These are phyloP conservation scores for Plasmodium ovale DNA, from an alignment of 169 alveolate species.

Conservation along the genomic window DNA sequence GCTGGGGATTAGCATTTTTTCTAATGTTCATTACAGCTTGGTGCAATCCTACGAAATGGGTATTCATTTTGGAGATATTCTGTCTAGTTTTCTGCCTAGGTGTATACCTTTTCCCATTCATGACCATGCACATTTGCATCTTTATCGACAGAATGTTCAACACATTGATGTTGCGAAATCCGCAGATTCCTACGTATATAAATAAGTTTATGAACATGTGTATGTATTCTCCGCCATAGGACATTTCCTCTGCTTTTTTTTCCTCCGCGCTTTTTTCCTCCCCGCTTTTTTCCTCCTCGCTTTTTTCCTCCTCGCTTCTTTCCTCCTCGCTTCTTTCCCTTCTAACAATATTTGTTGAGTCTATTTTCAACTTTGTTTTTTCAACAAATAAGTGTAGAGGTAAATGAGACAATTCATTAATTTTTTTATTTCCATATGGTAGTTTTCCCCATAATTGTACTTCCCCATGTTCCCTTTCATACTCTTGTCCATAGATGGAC, in stretches of 20 bases:
- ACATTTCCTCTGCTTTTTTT: neutral
- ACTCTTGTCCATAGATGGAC: no score
- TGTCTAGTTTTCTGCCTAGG: neutral
- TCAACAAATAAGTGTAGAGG: conserved; percentile 50
- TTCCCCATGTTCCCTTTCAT: neutral
- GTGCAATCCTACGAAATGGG: neutral
- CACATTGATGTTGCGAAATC: neutral
- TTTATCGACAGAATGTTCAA: conserved; percentile 7
- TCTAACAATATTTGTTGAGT: conserved; percentile 22
- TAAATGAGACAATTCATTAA: conserved; percentile 54
- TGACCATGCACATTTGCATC: conserved; percentile 23
- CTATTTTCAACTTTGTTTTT: conserved; percentile 35
- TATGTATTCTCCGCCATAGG: conserved; percentile 20
- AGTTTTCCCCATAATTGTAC: neutral
- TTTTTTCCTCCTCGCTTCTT: neutral
- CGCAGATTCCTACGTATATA: conserved; percentile 52
- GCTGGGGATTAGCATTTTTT: neutral
- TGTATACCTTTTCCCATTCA: neutral
- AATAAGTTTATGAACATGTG: conserved; percentile 47
- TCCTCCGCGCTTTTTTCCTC: neutral
- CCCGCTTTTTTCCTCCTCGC: no score
- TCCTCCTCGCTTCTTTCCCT: neutral
- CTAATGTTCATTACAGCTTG: conserved; percentile 15
- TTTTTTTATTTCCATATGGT: conserved; percentile 12
- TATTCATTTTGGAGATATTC: no score